Evolutionary conservation across 2,329 filamentous ascomycete species (phyloP), one percentile per base, ranked within the genome.

Genomic region (Aspergillus fructus): DNA sequence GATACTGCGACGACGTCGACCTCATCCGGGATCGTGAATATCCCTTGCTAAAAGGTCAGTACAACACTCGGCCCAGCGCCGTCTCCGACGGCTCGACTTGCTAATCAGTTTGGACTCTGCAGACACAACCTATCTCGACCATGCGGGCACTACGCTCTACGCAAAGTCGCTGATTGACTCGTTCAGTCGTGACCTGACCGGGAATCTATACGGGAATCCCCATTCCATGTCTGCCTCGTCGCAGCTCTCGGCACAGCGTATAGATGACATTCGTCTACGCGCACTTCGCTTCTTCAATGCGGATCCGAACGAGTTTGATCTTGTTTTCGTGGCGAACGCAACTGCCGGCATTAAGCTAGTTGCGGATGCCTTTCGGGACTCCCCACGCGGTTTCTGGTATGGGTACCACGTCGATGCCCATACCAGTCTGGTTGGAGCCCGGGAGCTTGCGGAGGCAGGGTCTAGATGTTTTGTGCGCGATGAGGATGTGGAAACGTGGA

Each of bases 301-400:
- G 2, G 86, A 92, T 62, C 90, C 93, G 2, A 82, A 86, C 9
- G 81, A 90, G 2, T 97, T 94, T 65, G 93, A 97, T 66, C 75
- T 97, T 3, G 85, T 97, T 1, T 97, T 97, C 70, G 91, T 96
- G 24, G 87, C 91, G 37, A 97, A 97, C 73, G 90, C 93, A 19
- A 97, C 93, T 0, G 91, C 93, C 3, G 93, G 87, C 6, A 88
- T 96, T 66, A 97, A 97, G 74, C 77, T 97, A 11, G 89, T 96
- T 3, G 82, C 85, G 51, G 94, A 97, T 56, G 86, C 87, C 4
- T 83, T 97, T 66, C 81, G 89, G 53, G 85, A 87, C 58, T 77
- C 81, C 8, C 74, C 66, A 8, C 62, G 77, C n/a, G 91, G 91
- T 0, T 96, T 94, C 66, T 82, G 83, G 72, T 97, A 93, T 73